These are phyloP conservation scores for Pichia cabralensis DNA, from an alignment of 805 yeast species.

Conservation along the genomic window DNA sequence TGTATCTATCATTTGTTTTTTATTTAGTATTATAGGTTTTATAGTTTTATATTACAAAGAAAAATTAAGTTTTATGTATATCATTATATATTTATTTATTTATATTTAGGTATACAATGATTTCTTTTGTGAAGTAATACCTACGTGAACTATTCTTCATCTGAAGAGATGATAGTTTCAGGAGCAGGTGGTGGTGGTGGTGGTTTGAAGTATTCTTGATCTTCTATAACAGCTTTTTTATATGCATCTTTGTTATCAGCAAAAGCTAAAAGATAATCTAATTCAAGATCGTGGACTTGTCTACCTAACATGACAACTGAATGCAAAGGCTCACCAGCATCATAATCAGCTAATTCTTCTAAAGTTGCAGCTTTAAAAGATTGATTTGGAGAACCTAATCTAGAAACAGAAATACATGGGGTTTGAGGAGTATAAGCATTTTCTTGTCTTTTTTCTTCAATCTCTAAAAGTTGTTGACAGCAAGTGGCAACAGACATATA, in stretches of 20 bases:
- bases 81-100: too few relatives aligned
- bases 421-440: constrained; percentile 76
- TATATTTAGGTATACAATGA: too few relatives aligned
- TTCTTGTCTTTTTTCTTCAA: constrained; percentile 70
- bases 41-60: background rate
- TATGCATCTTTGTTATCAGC: constrained; percentile 51
- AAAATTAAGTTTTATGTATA: too few relatives aligned
- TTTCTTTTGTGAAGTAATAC: too few relatives aligned
- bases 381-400: constrained; percentile 84
- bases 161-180: constrained; percentile 9
- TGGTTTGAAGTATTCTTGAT: constrained; percentile 59
- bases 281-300: constrained; percentile 87
- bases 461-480: constrained; percentile 76
- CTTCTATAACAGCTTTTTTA: constrained; percentile 35
- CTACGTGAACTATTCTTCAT: constrained; percentile 13
- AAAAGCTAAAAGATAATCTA: constrained; percentile 73
- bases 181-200: constrained; percentile 12
- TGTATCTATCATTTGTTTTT: too few relatives aligned
- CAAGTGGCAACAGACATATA: constrained; percentile 91
- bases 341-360: constrained; percentile 66
- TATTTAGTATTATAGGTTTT: too few relatives aligned
- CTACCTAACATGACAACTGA: constrained; percentile 85
- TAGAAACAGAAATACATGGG: constrained; percentile 88
- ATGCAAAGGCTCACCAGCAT: constrained; percentile 91
- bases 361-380: constrained; percentile 78